These are phyloP conservation scores for Tuctoria greenei DNA, from an alignment of 176 grass and related monocot genomes.

Conservation along the genomic window DNA sequence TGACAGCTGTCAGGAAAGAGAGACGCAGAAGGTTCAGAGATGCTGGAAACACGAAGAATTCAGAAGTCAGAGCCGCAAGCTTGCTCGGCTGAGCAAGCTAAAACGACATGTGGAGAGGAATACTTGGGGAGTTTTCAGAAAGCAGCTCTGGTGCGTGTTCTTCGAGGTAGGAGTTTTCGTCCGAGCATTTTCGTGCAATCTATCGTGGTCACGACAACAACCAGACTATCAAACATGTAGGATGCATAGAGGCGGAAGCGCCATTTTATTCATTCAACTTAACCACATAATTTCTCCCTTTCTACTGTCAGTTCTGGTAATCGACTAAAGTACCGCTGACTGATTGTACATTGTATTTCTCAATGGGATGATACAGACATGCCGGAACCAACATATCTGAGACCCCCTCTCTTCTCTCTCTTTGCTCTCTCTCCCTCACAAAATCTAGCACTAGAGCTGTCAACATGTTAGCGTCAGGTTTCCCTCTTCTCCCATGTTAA, in stretches of 20 bases:
- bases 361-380: slow-evolving; percentile 25
- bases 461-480: slow-evolving; percentile 21
- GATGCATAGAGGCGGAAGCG: background rate
- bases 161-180: no score
- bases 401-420: background rate
- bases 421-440: background rate
- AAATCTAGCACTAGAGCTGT: slow-evolving; percentile 22
- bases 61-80: background rate
- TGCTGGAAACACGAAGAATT: background rate
- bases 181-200: no score
- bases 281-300: background rate
- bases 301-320: slow-evolving; percentile 28
- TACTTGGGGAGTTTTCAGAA: no score
- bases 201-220: no score
- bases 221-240: no score
- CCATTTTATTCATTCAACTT: slow-evolving; percentile 31
- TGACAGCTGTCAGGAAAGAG: background rate
- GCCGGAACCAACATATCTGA: background rate
- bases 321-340: slow-evolving; percentile 16
- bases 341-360: slow-evolving; percentile 42
- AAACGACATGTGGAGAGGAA: background rate
- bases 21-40: background rate
- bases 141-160: no score
- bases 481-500: background rate
- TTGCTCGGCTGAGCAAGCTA: background rate